Evolutionary conservation across 176 grass and related monocot genomes (phyloP), one percentile per base, ranked within the genome.

Genomic region (Eremochloa ophiuroides): DNA sequence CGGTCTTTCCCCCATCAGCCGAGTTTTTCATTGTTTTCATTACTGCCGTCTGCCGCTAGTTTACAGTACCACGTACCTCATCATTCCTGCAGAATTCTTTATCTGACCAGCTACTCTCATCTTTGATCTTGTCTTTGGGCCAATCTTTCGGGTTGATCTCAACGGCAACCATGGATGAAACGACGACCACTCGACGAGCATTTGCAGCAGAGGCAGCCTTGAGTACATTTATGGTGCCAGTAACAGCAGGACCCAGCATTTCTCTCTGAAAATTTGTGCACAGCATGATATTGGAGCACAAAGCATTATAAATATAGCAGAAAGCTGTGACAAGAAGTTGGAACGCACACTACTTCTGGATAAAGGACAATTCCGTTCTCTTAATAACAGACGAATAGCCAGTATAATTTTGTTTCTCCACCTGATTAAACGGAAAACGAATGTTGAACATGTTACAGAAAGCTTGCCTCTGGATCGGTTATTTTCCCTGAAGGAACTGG

Each of bases 71-170:
- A 50, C 5, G 34, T 75, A 90, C 88, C 83, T 86, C 48, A 7
- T 53, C 68, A 0, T 47, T 79, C 62, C 17, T 82, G 67, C 88
- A 90, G 3, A 61, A 66, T 15, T 90, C 79, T 69, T 1, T 60
- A 59, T 85, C 78, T 29, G 88, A 90, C 88, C 88, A 90, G 43
- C 83, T 62, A 2, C 5, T 44, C 22, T 90, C 88, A 20, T 90
- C 88, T 14, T 26, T 82, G 43, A 90, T 58, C 67, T 61, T 86
- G 9, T 41, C 88, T 6, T 33, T 31, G 14, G 88, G 88, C 83
- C 88, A 90, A 78, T 67, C 74, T 51, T 86, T 86, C 0, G 88
- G 83, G 25, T 69, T 61, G 28, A 73, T 59, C 6, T 58, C 37
- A 17, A 86, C 79, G 5, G 83, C 79, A 7, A 85, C 83, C 2